Conservation (phyloP, 345 rosid genomes). For the Heritiera littoralis region DNA sequence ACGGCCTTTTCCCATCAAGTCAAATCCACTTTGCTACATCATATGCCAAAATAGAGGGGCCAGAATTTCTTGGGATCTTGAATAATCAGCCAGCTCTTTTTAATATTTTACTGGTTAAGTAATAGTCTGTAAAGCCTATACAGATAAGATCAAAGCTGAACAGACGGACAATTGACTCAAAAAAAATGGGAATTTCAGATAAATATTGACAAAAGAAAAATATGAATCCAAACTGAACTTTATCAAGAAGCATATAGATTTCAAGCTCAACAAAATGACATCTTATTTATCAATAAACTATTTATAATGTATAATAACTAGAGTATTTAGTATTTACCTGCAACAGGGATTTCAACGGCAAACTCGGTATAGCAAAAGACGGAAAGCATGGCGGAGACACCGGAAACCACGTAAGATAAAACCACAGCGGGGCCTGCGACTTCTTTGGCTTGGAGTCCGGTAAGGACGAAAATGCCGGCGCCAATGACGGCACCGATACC, state of each 20-base stretch:
- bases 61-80: not conserved
- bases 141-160: not conserved
- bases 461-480: slow-evolving; percentile 85
- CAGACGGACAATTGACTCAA: not conserved
- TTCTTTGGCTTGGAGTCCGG: slow-evolving; percentile 60
- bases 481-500: slow-evolving; percentile 93
- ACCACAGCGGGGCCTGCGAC: slow-evolving; percentile 85
- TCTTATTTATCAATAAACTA: not conserved
- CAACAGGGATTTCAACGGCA: slow-evolving; percentile 91
- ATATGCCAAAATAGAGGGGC: not conserved
- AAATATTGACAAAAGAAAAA: not conserved
- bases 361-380: slow-evolving; percentile 96
- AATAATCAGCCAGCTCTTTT: not conserved
- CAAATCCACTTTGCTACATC: not conserved
- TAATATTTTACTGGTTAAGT: not conserved
- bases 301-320: not conserved
- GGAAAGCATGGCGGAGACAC: slow-evolving; percentile 88
- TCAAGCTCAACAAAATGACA: not conserved
- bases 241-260: not conserved
- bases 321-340: slow-evolving; percentile 42
- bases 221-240: not conserved
- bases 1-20: not conserved
- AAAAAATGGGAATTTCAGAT: not conserved
- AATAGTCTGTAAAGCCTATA: too few species aligned
- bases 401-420: slow-evolving; percentile 76